phyloP scores from a whole-genome alignment of 177 flowering plant species.

The Vitis hybrid region DNA sequence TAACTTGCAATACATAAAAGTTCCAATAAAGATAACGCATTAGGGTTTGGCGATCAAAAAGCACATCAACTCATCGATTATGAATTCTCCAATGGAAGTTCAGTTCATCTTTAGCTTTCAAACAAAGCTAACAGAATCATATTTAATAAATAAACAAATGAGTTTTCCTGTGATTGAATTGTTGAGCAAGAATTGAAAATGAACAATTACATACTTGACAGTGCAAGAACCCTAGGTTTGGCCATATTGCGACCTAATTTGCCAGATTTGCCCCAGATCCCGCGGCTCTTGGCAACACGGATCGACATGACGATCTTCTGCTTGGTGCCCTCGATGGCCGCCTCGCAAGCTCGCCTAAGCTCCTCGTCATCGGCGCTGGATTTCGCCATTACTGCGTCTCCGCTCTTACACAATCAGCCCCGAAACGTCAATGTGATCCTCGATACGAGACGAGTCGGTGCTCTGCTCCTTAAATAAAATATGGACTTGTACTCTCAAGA shows the following conservation, averaged over 20 bases:
- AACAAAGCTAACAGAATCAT: too few relatives aligned
- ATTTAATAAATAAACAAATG: not conserved
- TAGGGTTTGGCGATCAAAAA: too few relatives aligned
- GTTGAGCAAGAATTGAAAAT: not conserved
- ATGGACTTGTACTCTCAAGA: too few relatives aligned
- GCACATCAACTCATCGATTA: too few relatives aligned
- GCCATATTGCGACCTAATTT: constrained; percentile 86
- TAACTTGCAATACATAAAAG: too few relatives aligned
- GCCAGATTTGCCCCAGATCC: constrained; percentile 85
- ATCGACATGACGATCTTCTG: constrained; percentile 87
- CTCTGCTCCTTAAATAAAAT: too few relatives aligned
- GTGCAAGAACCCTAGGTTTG: constrained; percentile 89
- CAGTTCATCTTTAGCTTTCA: too few relatives aligned
- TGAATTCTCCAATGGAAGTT: too few relatives aligned
- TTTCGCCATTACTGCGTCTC: constrained; percentile 71
- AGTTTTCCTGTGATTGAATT: not conserved
- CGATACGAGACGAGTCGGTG: too few relatives aligned
- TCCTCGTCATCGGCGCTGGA: constrained; percentile 94
- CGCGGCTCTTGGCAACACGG: constrained; percentile 91
- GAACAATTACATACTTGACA: constrained; percentile 52
- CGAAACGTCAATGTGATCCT: too few relatives aligned
- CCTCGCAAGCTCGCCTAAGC: constrained; percentile 83
- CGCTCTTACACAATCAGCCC: too few relatives aligned
- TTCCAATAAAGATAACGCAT: too few relatives aligned
- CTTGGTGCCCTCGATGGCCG: constrained; percentile 84